These are phyloP conservation scores for Trametes hirsuta DNA, from an alignment of 1,284 basidiomycete species.

Conservation along the genomic window DNA sequence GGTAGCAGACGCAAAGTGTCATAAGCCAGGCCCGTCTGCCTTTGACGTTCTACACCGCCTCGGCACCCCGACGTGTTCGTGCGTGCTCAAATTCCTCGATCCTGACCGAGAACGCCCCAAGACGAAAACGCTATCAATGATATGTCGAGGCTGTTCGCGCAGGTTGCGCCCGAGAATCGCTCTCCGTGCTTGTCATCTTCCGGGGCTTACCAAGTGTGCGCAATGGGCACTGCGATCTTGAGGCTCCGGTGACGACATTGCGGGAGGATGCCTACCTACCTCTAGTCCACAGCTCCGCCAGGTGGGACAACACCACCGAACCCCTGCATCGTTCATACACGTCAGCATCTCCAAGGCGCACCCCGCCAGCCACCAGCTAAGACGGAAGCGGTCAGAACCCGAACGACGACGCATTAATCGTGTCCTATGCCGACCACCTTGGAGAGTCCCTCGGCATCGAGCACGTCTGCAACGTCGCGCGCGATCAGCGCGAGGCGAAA, in stretches of 20 bases:
- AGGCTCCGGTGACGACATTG: too few relatives aligned
- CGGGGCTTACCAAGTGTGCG: too few relatives aligned
- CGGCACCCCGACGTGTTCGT: neutral
- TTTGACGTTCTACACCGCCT: neutral
- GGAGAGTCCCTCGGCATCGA: constrained; percentile 43
- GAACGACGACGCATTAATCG: constrained; percentile 43
- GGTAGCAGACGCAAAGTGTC: too few relatives aligned
- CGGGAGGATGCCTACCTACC: too few relatives aligned
- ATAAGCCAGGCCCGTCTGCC: too few relatives aligned
- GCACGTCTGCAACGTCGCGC: constrained; percentile 48
- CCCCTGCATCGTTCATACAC: constrained; percentile 39
- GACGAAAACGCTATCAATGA: neutral
- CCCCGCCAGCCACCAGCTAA: neutral
- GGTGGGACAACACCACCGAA: constrained; percentile 35
- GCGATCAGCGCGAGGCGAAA: constrained; percentile 42
- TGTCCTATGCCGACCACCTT: constrained; percentile 48
- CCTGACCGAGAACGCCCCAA: neutral
- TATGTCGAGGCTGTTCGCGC: neutral
- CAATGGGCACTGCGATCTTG: too few relatives aligned
- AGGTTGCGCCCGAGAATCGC: too few relatives aligned
- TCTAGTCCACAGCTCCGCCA: constrained; percentile 35
- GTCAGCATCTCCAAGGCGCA: neutral
- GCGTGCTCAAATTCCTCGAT: neutral
- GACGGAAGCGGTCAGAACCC: too few relatives aligned
- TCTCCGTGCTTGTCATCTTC: too few relatives aligned